Evolutionary conservation across 2,329 filamentous ascomycete species (phyloP).

Genomic region (Dichotomopilus funicola): DNA sequence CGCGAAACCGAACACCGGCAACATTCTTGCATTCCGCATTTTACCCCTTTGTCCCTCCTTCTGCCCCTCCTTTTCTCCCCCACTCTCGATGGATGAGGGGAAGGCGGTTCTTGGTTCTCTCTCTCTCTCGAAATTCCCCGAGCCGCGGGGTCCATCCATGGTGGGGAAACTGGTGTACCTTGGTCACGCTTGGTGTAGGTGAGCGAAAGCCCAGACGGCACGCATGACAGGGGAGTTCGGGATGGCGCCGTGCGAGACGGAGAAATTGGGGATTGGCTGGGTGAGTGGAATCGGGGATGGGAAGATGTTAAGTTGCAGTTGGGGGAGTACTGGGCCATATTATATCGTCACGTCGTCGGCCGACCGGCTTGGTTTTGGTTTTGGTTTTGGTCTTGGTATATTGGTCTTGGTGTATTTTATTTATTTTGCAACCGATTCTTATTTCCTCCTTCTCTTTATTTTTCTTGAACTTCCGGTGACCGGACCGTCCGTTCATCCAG

Average conservation of each 20-base stretch:
- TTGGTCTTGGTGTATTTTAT: not conserved
- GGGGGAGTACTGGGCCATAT: not conserved
- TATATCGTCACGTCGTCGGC: no score
- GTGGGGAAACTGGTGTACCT: not conserved
- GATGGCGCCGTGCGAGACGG: constrained; percentile 13
- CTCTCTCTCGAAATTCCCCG: no score
- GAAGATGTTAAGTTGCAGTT: not conserved
- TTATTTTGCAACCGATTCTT: not conserved
- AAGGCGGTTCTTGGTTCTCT: not conserved
- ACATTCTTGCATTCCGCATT: no score
- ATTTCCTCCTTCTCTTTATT: not conserved
- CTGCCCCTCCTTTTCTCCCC: not conserved
- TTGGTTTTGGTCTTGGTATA: not conserved
- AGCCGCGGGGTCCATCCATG: no score
- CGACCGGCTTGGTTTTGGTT: no score
- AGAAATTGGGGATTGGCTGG: constrained; percentile 16
- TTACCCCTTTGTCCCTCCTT: no score
- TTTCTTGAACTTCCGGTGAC: not conserved
- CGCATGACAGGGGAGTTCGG: constrained; percentile 7
- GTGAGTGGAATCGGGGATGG: not conserved
- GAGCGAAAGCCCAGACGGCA: constrained; percentile 10
- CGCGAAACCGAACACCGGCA: constrained; percentile 3
- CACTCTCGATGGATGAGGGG: constrained; percentile 1
- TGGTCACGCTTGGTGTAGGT: not conserved
- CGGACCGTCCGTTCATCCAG: no score